A percentile compares a stretch with the other conserved stretches of the same genome.
phyloP scores from a whole-genome alignment of 768 basidiomycete genomes.

The Trametes cingulata region DNA sequence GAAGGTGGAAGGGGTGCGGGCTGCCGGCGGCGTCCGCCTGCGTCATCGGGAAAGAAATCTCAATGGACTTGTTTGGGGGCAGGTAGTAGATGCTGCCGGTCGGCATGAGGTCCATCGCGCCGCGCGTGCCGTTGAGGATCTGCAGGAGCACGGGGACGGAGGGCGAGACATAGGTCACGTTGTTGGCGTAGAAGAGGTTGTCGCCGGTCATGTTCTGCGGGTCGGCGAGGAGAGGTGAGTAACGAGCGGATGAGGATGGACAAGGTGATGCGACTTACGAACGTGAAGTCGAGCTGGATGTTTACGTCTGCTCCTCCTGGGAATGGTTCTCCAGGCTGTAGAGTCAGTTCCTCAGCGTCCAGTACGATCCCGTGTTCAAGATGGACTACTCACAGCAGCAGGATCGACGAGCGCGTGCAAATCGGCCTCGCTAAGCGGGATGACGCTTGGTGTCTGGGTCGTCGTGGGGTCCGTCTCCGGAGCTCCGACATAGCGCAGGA shows the following conservation, averaged over 20 bases:
- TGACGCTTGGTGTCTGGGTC: neutral
- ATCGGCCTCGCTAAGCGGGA: conserved; percentile 17
- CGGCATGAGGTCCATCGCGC: conserved; percentile 51
- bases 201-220: conserved; percentile 16
- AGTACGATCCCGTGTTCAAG: no score
- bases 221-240: neutral
- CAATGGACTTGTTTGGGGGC: conserved; percentile 47
- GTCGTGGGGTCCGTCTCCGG: conserved; percentile 36
- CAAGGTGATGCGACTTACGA: conserved; percentile 15
- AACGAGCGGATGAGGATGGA: conserved; percentile 14
- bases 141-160: conserved; percentile 57
- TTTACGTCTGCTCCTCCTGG: conserved; percentile 26
- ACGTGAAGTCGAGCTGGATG: conserved; percentile 17
- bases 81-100: conserved; percentile 47
- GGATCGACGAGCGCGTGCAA: conserved; percentile 26
- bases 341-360: no score
- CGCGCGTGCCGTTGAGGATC: conserved; percentile 53
- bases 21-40: conserved; percentile 40
- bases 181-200: conserved; percentile 36
- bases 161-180: conserved; percentile 39
- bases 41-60: conserved; percentile 42
- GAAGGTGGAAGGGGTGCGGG: conserved; percentile 44
- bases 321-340: conserved; percentile 25
- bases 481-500: conserved; percentile 46
- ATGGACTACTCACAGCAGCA: conserved; percentile 20